Base-by-base conservation (phyloP, 2,329 filamentous ascomycete species). In the Raffaelea albimanens region DNA sequence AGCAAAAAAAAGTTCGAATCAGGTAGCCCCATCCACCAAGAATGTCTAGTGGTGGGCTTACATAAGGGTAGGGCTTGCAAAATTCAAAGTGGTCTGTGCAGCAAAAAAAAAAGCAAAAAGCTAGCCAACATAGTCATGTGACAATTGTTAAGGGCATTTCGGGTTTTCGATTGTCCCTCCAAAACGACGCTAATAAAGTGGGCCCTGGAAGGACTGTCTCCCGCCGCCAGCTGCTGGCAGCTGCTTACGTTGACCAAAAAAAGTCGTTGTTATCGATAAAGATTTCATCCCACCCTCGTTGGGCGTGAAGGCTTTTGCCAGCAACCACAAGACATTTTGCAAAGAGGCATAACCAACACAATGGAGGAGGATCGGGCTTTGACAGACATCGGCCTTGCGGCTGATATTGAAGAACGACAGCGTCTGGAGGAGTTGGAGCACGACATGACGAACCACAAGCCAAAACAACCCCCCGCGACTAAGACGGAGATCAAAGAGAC, bases 311-410 rank as follows among this genome's bases (percentile, higher is more conserved):
- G n/a, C n/a, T n/a, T n/a, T 29, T 29, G 25, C 7, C 25, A 13
- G 13, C 25, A 29, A 13, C 25, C 25, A 29, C 25, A 13, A 29
- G 7, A 7, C 7, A 29, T n/a, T n/a, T 29, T 13, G 25, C 25
- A 29, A 18, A 8, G 14, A 4, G 11, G n/a, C n/a, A n/a, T n/a
- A n/a, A 18, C 23, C 18, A 33, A 9, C 16, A 50, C 39, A 16
- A 91, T 91, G 87, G 86, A 91, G 62, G 80, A 86, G 56, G 86
- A 91, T 60, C 71, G 86, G 56, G 79, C 76, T 29, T 71, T 80
- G 52, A 76, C 81, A 29, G 84, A 89, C 58, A 67, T 91, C 23
- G 85, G 85, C 50, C 73, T 85, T 39, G 81, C 80, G 13, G 74
- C 78, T 45, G 79, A 85, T 54, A 79, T 84, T 38, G 81, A 82